phyloP scores from a whole-genome alignment of 2,329 filamentous ascomycete species.

The Fusarium stilboides region DNA sequence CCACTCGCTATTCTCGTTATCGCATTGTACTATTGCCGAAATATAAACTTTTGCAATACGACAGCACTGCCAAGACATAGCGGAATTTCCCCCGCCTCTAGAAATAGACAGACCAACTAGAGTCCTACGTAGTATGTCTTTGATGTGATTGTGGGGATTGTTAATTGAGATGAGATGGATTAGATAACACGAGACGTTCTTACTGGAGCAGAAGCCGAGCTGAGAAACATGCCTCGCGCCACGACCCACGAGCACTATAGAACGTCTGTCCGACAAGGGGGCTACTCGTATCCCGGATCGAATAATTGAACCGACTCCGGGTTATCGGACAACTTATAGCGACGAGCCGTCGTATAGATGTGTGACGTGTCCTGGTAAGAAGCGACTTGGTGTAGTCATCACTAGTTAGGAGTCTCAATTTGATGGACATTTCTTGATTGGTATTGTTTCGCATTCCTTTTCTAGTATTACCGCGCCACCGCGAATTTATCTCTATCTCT shows the following conservation, averaged over 20 bases:
- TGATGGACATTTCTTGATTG: too few species aligned
- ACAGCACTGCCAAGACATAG: neutral
- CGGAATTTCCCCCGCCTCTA: constrained; percentile 16
- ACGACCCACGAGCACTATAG: constrained; percentile 1
- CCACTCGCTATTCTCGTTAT: too few species aligned
- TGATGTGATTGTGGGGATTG: neutral
- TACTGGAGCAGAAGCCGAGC: constrained; percentile 29
- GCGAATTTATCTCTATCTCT: too few species aligned
- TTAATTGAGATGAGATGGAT: constrained; percentile 41
- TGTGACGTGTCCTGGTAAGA: too few species aligned
- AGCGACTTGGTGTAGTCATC: too few species aligned
- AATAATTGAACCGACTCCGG: constrained; percentile 1
- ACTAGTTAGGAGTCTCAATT: too few species aligned
- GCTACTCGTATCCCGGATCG: too few species aligned
- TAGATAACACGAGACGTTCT: constrained; percentile 31
- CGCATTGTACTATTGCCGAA: too few species aligned
- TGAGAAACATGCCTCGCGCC: neutral
- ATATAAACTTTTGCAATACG: too few species aligned
- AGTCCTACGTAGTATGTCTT: neutral
- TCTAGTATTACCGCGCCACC: too few species aligned
- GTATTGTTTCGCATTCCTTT: too few species aligned
- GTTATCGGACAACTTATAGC: neutral
- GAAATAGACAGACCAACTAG: neutral
- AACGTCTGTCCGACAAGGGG: constrained; percentile 1
- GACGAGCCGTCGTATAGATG: too few species aligned